phyloP scores from a whole-genome alignment of 768 basidiomycete genomes.

The Amanita pseudoporphyria region DNA sequence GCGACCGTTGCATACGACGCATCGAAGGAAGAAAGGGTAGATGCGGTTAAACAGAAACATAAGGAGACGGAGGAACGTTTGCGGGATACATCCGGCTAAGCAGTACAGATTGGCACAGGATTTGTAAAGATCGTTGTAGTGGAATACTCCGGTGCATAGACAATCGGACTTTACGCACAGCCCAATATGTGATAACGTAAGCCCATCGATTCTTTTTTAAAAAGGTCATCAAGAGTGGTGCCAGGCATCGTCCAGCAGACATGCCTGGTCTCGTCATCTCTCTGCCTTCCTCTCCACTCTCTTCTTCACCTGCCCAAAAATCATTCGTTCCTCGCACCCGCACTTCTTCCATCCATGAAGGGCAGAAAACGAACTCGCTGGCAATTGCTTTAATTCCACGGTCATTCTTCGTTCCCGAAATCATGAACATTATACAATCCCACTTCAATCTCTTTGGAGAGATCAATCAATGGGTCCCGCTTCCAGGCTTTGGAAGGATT shows the following conservation, averaged over 20 bases:
- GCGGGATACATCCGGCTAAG: conserved; percentile 29
- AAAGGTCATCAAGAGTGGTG: background rate
- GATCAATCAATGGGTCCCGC: conserved; percentile 86
- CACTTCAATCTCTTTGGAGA: conserved; percentile 74
- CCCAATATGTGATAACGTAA: background rate
- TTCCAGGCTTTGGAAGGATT: conserved; percentile 73
- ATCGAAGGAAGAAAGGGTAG: conserved; percentile 75
- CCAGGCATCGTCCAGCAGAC: background rate
- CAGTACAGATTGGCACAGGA: background rate
- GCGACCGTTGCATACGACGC: conserved; percentile 73
- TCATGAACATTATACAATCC: conserved; percentile 52
- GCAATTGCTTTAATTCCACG: conserved; percentile 71
- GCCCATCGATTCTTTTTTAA: background rate
- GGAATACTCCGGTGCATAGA: background rate
- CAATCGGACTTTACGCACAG: background rate
- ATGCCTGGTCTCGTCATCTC: conserved; percentile 9
- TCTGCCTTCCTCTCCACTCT: conserved; percentile 2
- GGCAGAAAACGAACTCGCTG: conserved; percentile 66
- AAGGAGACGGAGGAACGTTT: conserved; percentile 59
- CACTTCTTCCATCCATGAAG: background rate
- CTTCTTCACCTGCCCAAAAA: background rate
- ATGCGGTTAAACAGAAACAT: conserved; percentile 61
- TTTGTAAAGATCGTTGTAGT: background rate
- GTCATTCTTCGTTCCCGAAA: conserved; percentile 64
- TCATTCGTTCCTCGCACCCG: background rate